Percentiles rank a stretch among this genome's conserved stretches.
Conservation (phyloP, 108 stramenopile species). For the Schizochytrium sp. region DNA sequence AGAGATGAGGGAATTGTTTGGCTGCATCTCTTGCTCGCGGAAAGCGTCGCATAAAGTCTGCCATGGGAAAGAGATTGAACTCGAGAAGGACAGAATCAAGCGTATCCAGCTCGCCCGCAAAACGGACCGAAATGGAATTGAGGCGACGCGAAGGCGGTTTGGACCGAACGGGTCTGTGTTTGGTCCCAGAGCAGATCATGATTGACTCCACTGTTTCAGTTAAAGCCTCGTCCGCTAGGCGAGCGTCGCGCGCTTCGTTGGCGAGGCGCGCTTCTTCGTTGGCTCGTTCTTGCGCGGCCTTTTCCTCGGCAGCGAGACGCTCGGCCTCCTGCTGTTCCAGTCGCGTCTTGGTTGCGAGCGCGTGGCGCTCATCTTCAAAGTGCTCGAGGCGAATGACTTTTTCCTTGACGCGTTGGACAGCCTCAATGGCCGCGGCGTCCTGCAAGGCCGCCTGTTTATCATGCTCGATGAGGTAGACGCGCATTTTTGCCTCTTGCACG, state of each 20-base stretch:
- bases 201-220: neutral
- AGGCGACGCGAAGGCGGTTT: neutral
- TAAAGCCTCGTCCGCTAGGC: neutral
- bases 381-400: neutral
- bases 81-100: neutral
- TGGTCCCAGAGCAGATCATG: neutral
- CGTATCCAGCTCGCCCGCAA: neutral
- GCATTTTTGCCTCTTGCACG: neutral
- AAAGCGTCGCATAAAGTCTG: neutral
- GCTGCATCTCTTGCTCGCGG: neutral
- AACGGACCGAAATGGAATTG: neutral
- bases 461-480: neutral
- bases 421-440: neutral
- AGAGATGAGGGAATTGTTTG: neutral
- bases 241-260: neutral
- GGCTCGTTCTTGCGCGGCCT: neutral
- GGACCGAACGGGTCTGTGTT: neutral
- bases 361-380: neutral
- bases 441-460: neutral
- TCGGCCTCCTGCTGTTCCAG: neutral
- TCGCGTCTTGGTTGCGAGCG: neutral
- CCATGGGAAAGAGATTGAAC: neutral
- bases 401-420: neutral
- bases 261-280: neutral
- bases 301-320: neutral